Conservation (phyloP, 352 stramenopile genomes). For the Phytophthora meadii region DNA sequence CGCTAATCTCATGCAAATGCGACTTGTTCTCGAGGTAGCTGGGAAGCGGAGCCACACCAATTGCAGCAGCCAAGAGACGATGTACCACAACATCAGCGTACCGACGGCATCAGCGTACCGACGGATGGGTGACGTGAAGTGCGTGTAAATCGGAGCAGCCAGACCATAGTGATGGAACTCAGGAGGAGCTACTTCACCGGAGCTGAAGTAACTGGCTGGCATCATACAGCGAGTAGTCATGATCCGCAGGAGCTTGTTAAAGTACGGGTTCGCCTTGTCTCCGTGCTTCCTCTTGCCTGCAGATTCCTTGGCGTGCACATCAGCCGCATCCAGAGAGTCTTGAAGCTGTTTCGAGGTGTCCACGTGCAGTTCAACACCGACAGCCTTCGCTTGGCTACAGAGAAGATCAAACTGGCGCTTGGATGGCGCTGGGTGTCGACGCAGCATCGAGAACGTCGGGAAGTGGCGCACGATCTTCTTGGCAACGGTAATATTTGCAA, state of each 20-base stretch:
- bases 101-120: conserved; percentile 96
- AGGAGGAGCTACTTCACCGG: conserved; percentile 93
- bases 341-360: conserved; percentile 85
- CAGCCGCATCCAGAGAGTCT: conserved; percentile 84
- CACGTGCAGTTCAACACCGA: conserved; percentile 82
- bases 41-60: conserved; percentile 95
- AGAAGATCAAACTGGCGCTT: conserved; percentile 94
- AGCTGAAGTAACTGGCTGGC: conserved; percentile 98
- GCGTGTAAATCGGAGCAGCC: conserved; percentile 98
- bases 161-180: conserved; percentile 99
- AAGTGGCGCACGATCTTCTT: conserved; percentile 96
- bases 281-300: conserved; percentile 44
- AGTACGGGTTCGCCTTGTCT: conserved; percentile 91
- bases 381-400: conserved; percentile 77
- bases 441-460: conserved; percentile 95
- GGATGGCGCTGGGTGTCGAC: conserved; percentile 95
- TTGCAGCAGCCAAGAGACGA: conserved; percentile 95
- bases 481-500: conserved; percentile 98
- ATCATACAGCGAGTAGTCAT: conserved; percentile 98
- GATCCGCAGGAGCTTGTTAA: conserved; percentile 98
- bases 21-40: conserved; percentile 94
- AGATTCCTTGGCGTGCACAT: conserved; percentile 41
- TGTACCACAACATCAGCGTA: conserved; percentile 99
- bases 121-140: conserved; percentile 99
- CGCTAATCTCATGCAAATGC: conserved; percentile 95